Conservation (phyloP, 2,329 filamentous ascomycete genomes). For the Pseudogymnoascus sp. region DNA sequence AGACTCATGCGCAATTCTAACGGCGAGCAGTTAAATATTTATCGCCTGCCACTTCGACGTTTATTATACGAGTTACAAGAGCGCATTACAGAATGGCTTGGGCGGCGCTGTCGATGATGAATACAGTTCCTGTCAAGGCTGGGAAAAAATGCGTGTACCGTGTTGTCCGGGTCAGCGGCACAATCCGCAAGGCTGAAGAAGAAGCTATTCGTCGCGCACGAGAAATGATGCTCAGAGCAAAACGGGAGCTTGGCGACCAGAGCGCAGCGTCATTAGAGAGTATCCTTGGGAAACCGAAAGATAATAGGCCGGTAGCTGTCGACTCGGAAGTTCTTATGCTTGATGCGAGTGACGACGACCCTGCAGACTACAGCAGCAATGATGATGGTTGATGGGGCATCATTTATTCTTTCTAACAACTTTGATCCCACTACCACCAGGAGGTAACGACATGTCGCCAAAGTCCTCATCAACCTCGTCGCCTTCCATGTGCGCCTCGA, state of each 20-base stretch:
- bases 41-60: constrained; percentile 84
- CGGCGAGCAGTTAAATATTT: constrained; percentile 72
- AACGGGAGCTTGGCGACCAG: constrained; percentile 40
- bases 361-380: constrained; percentile 41
- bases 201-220: constrained; percentile 77
- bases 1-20: neutral
- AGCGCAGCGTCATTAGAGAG: constrained; percentile 31
- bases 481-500: constrained; percentile 18
- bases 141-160: constrained; percentile 67
- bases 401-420: constrained; percentile 57
- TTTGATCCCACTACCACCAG: constrained; percentile 59
- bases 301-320: constrained; percentile 15
- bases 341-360: constrained; percentile 39
- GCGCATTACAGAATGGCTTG: constrained; percentile 81
- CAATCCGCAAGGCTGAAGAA: constrained; percentile 85
- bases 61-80: constrained; percentile 78
- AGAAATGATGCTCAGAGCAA: constrained; percentile 59
- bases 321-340: constrained; percentile 38
- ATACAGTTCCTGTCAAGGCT: constrained; percentile 52
- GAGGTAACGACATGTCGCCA: constrained; percentile 41
- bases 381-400: constrained; percentile 34
- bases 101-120: constrained; percentile 79
- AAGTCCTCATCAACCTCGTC: constrained; percentile 41
- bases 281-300: constrained; percentile 31
- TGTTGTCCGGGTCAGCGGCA: constrained; percentile 83